Percentiles rank a stretch among this genome's conserved stretches.
These are phyloP conservation scores for Chlamydomonas schloesseri DNA, from an alignment of 139 green algal genomes.

Conservation along the genomic window DNA sequence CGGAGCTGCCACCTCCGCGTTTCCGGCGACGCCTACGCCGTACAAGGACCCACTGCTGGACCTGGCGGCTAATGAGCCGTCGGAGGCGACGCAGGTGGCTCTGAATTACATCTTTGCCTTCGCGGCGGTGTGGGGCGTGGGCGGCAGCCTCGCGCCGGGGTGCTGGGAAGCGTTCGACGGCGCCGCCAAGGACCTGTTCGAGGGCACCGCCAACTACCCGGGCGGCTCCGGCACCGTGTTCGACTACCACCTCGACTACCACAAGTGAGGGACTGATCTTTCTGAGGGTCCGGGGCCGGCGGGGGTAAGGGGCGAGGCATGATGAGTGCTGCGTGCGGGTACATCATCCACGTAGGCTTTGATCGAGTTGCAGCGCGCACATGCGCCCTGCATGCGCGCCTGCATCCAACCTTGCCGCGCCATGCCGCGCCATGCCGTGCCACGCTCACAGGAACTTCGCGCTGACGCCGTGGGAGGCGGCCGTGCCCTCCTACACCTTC, in stretches of 20 bases:
- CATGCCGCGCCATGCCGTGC: no score
- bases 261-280: conserved; percentile 46
- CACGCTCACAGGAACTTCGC: conserved; percentile 54
- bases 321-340: no score
- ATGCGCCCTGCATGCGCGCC: no score
- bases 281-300: no score
- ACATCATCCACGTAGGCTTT: no score
- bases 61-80: background rate
- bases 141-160: conserved; percentile 63
- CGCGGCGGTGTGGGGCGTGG: conserved; percentile 77
- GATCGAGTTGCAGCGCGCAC: no score
- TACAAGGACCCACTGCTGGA: conserved; percentile 35
- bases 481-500: conserved; percentile 76
- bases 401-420: no score
- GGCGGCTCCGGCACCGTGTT: conserved; percentile 69
- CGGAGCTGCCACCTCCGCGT: background rate
- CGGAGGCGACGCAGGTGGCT: conserved; percentile 16
- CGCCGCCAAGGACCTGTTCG: conserved; percentile 62
- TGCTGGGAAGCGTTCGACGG: conserved; percentile 74
- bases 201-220: conserved; percentile 59
- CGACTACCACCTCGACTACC: conserved; percentile 78
- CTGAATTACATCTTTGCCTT: conserved; percentile 77
- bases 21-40: background rate
- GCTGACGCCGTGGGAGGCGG: conserved; percentile 64
- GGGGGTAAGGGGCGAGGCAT: no score